Conservation (phyloP, 495 filamentous ascomycete species). For the Aspergillus affinis region DNA sequence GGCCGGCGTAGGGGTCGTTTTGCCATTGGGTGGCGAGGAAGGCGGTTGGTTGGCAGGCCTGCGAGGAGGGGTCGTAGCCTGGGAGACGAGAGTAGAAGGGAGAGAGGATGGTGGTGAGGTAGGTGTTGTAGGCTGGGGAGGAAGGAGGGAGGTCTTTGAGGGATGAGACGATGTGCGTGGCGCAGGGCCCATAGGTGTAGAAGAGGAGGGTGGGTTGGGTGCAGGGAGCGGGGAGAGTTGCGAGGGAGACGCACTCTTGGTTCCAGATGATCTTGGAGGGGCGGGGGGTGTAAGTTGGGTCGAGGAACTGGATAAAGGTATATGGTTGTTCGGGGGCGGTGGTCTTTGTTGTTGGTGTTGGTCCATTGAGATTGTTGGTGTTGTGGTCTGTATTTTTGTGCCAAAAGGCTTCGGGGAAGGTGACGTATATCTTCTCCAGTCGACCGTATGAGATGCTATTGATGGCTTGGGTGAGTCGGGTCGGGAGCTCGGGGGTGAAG, state of each 20-base stretch:
- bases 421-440: constrained; percentile 91
- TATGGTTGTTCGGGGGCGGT: no score
- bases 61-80: constrained; percentile 52
- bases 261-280: constrained; percentile 71
- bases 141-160: constrained; percentile 28
- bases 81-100: constrained; percentile 73
- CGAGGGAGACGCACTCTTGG: constrained; percentile 77
- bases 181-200: constrained; percentile 75
- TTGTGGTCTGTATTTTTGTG: constrained; percentile 22
- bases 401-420: constrained; percentile 75
- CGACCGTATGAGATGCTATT: constrained; percentile 77
- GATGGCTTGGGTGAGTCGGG: constrained; percentile 68
- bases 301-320: constrained; percentile 44
- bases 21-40: constrained; percentile 78
- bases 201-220: constrained; percentile 88
- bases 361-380: constrained; percentile 1
- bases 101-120: constrained; percentile 46
- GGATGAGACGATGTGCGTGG: constrained; percentile 49
- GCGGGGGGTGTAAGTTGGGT: constrained; percentile 65
- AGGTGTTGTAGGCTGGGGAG: constrained; percentile 29
- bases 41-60: constrained; percentile 61
- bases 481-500: constrained; percentile 70
- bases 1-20: constrained; percentile 76
- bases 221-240: constrained; percentile 56
- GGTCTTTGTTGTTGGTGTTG: no score